Percentiles rank a stretch among this genome's conserved stretches.
Evolutionary conservation across 2,329 filamentous ascomycete species (phyloP).

Genomic region (Sclerotinia glacialis): DNA sequence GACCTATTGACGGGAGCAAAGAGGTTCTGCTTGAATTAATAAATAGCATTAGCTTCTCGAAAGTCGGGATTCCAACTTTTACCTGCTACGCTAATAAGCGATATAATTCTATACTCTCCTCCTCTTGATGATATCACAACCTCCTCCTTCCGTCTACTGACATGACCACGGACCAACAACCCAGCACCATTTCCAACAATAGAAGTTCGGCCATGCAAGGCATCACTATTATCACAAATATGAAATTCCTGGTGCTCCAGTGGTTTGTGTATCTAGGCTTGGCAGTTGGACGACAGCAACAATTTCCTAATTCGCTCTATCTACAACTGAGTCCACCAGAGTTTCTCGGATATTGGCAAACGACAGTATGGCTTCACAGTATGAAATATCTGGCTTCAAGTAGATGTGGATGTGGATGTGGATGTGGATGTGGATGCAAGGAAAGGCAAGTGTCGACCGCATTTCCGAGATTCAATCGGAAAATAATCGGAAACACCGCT

Average conservation of each 20-base stretch:
- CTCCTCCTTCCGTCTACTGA: neutral
- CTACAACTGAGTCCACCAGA: neutral
- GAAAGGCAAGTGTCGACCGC: neutral
- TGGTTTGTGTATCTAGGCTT: neutral
- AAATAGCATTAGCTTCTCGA: neutral
- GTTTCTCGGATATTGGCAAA: neutral
- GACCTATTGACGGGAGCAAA: neutral
- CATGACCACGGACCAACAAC: neutral
- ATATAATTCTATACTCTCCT: neutral
- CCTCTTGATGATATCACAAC: neutral
- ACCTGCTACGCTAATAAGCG: neutral
- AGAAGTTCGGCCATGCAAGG: neutral
- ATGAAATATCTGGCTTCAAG: neutral
- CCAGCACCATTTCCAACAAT: neutral
- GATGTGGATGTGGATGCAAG: neutral
- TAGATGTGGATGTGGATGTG: too few relatives aligned
- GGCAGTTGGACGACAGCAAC: neutral
- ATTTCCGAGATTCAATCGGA: neutral
- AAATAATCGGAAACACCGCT: neutral
- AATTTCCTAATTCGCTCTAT: neutral
- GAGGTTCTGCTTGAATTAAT: neutral
- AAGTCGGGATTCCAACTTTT: too few relatives aligned
- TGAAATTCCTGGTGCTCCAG: neutral
- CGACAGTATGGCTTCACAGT: neutral
- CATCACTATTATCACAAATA: neutral